phyloP scores from a whole-genome alignment of 2,329 filamentous ascomycete species.

The Sclerotinia borealis region DNA sequence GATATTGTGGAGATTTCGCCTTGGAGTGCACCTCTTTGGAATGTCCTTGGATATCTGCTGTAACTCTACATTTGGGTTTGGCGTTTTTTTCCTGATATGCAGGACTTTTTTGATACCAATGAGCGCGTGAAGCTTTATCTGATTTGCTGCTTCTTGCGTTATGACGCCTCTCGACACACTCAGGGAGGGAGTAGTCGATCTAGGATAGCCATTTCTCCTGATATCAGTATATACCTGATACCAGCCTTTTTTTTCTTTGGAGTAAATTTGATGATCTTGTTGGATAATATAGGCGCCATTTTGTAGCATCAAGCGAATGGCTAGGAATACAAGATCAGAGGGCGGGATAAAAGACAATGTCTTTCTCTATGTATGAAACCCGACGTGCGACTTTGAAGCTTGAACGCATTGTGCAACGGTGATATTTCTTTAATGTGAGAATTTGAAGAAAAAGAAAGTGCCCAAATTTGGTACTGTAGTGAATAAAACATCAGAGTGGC shows the following conservation, averaged over 20 bases:
- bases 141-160: slow-evolving; percentile 20
- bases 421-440: background rate
- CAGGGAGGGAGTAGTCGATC: slow-evolving; percentile 1
- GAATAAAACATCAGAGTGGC: slow-evolving; percentile 1
- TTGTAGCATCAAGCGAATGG: slow-evolving; percentile 16
- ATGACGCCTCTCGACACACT: slow-evolving; percentile 12
- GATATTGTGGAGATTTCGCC: slow-evolving; percentile 15
- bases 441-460: background rate
- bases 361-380: slow-evolving; percentile 11
- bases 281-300: slow-evolving; percentile 13
- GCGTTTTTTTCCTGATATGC: slow-evolving; percentile 24
- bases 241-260: background rate
- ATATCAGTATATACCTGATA: slow-evolving; percentile 14
- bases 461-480: background rate
- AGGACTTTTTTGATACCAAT: slow-evolving; percentile 22
- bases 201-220: slow-evolving; percentile 15
- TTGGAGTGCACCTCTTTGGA: background rate
- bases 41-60: slow-evolving; percentile 18
- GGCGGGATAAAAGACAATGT: slow-evolving; percentile 17
- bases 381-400: background rate
- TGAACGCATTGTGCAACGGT: background rate
- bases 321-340: slow-evolving; percentile 14
- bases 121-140: slow-evolving; percentile 19
- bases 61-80: slow-evolving; percentile 17
- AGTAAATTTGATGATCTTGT: slow-evolving; percentile 4